These are phyloP conservation scores for Wickerhamiella slavikovae DNA, from an alignment of 805 yeast genomes.

Conservation along the genomic window DNA sequence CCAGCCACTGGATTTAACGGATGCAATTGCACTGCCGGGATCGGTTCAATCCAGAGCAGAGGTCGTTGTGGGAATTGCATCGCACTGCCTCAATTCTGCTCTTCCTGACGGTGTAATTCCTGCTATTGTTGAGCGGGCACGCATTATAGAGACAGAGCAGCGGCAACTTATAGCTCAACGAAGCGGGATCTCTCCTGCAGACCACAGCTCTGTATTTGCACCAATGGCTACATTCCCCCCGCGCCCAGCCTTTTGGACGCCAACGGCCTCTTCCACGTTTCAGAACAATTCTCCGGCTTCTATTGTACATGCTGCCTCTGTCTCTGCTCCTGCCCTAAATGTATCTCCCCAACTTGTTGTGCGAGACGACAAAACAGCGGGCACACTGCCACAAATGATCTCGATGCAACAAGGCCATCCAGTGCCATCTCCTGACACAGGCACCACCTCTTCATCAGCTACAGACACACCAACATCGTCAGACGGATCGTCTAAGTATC, in stretches of 20 bases:
- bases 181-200: not conserved
- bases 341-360: not conserved
- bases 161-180: conserved; percentile 6
- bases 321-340: not conserved
- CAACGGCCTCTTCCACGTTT: not conserved
- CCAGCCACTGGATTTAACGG: conserved; percentile 2
- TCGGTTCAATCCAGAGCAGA: conserved; percentile 3
- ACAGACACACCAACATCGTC: too few species aligned
- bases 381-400: too few species aligned
- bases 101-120: conserved; percentile 5
- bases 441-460: not conserved
- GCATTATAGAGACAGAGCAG: conserved; percentile 8
- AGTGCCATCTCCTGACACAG: not conserved
- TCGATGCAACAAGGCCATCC: too few species aligned
- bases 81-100: conserved; percentile 8
- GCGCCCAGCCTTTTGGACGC: not conserved
- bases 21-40: conserved; percentile 4
- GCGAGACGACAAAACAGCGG: not conserved
- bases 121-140: conserved; percentile 5
- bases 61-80: conserved; percentile 6
- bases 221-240: conserved; percentile 1
- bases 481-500: not conserved
- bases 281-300: not conserved
- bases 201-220: too few species aligned
- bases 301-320: not conserved